These are phyloP conservation scores for Halophytophthora batemanensis DNA, from an alignment of 352 stramenopile species.

Conservation along the genomic window DNA sequence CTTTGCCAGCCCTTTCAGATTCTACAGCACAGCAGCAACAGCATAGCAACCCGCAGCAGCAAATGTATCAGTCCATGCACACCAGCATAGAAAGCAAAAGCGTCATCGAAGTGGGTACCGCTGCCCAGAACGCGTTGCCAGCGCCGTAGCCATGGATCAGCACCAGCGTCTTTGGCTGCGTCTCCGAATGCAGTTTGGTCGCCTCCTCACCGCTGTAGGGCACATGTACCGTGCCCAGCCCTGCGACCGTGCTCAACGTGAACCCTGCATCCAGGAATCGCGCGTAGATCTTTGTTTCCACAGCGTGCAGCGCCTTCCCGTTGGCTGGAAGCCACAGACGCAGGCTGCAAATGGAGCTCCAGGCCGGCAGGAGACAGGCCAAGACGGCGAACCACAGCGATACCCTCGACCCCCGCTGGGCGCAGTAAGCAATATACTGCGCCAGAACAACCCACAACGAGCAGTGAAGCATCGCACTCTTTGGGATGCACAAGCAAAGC, in stretches of 20 bases:
- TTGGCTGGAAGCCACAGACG: constrained; percentile 46
- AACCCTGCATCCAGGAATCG: constrained; percentile 41
- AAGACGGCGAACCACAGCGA: constrained; percentile 12
- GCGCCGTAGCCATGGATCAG: constrained; percentile 68
- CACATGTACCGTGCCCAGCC: constrained; percentile 64
- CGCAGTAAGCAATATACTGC: constrained; percentile 11
- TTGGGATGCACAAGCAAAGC: constrained; percentile 14
- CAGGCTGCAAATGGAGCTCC: constrained; percentile 22
- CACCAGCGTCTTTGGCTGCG: constrained; percentile 42
- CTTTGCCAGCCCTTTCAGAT: constrained; percentile 52
- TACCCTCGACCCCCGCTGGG: background rate
- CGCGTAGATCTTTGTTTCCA: constrained; percentile 58
- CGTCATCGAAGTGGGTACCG: constrained; percentile 22
- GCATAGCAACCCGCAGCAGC: background rate
- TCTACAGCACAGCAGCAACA: constrained; percentile 23
- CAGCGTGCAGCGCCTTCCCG: constrained; percentile 28
- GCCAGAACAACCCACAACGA: constrained; percentile 13
- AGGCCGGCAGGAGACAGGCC: constrained; percentile 21
- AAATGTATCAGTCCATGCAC: background rate
- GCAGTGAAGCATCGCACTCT: constrained; percentile 15
- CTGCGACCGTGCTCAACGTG: constrained; percentile 38
- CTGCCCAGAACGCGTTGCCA: constrained; percentile 67
- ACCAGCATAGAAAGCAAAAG: background rate
- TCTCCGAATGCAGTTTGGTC: background rate
- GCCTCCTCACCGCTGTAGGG: constrained; percentile 43